Base-by-base conservation (phyloP, 768 basidiomycete genomes). In the Lactifluus volemus region DNA sequence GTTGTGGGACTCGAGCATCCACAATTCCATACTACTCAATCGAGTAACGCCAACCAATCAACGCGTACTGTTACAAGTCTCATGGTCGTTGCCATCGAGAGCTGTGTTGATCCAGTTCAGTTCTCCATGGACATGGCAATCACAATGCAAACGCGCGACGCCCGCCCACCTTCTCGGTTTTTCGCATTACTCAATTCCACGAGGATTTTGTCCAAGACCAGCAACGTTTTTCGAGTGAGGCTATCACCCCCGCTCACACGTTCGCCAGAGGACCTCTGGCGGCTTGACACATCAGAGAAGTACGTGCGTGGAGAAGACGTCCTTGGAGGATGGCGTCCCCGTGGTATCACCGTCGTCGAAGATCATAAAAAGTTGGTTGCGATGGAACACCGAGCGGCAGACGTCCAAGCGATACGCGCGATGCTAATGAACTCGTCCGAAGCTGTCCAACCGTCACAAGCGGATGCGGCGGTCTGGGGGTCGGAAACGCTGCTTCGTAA, bases 271-370 rank as follows among this genome's bases (percentile, higher is more conserved):
- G 94, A 98, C 64, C 77, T 99, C 14, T 98, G 96, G 97, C 78
- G 94, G 44, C 77, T 98, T 54, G 93, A 99, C 74, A 98, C 96
- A 1, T 85, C 90, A 32, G 89, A 91, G 73, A 95, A 93, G 71
- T 98, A 95, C 73, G 94, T 99, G 0, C 81, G 86, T 49, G 96
- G 96, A 8, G 95, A 98, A 71, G 95, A 98, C 68, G 73, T 78
- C 4, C 78, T 98, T 32, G 84, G 81, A 6, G 72, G 78, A 19
- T 98, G 96, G 95, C 88, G 84, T 66, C 85, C 95, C 48, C 81
- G 95, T 49, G 92, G 95, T 9, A 80, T 98, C 30, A 86, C 87
- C 1, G 85, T 93, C 10, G 87, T 99, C 30, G 86, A 96, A 65
- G 96, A 98, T 69, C 89, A 91, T 69, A 77, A 78, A 51, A 80